Conservation (phyloP, 257 asterid species). For the Gynochthodes officinalis region DNA sequence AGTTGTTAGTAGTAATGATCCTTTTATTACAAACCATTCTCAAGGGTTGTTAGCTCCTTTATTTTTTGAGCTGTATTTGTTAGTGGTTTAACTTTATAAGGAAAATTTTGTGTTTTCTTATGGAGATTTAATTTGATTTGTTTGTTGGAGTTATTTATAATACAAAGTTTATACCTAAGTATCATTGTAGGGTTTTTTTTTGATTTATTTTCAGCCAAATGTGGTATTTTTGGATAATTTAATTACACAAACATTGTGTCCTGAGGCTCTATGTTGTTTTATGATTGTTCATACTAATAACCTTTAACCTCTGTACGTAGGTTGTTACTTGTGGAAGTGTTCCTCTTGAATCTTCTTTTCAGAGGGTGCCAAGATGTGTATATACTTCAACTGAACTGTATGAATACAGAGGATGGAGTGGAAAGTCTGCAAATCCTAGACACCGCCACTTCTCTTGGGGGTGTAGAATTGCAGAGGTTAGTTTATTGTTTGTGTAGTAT, state of each 20-base stretch:
- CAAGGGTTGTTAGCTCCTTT: background rate
- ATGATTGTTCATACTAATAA: no score
- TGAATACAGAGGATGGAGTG: conserved; percentile 78
- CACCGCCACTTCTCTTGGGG: conserved; percentile 90
- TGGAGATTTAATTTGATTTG: background rate
- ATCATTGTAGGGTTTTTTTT: background rate
- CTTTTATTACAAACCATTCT: background rate
- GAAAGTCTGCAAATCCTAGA: conserved; percentile 56
- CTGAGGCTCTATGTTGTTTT: background rate
- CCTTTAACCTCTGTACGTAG: conserved; percentile 37
- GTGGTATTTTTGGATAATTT: background rate
- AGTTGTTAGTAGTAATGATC: background rate
- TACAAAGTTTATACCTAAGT: background rate
- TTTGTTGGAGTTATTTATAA: background rate
- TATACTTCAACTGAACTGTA: conserved; percentile 77
- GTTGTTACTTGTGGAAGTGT: conserved; percentile 98
- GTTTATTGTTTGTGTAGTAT: conserved; percentile 12
- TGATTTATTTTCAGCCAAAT: background rate
- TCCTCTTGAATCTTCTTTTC: conserved; percentile 94
- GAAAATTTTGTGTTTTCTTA: background rate
- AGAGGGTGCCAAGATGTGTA: conserved; percentile 76
- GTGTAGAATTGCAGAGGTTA: conserved; percentile 86
- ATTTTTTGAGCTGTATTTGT: background rate
- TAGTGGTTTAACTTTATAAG: background rate
- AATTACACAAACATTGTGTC: background rate